Evolutionary conservation across 192 early-diverging fungal species (phyloP), one percentile per base, ranked within the genome.

Genomic region (Backusella westeae): DNA sequence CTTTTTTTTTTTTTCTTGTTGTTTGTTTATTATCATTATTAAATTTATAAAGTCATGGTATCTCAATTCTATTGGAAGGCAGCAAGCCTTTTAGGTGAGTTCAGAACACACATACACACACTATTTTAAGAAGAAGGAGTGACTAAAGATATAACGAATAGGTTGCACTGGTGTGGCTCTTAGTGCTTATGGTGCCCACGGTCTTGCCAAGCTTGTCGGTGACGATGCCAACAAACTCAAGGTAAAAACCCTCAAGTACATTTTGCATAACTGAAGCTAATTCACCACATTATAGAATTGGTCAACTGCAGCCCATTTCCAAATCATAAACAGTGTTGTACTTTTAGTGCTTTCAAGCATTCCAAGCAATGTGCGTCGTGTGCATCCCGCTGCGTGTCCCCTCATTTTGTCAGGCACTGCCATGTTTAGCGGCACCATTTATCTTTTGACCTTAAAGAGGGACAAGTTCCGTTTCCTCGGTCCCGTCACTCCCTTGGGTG

Each of bases 401-500:
- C 72, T 90, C 53, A 88, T 92, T 26, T 67, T 83, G 6, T 74
- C 77, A 23, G 90, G 90, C 12, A 87, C 87, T 4, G 34, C 77
- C 3, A n/a, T 79, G 14, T 92, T 92, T 72, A 83, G 80, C 32
- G 89, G 89, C 1, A 83, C 86, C 0, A 92, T 92, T 39, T 90
- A 92, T 42, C 49, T 75, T 3, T 78, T 92, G 21, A 85, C 85
- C 21, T 77, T 92, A n/a, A 76, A 85, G 42, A 67, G 81, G 17
- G 80, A 79, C 8, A 79, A 78, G 44, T 82, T 78, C 32, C 38
- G 77, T 35, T 71, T 83, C 36, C 66, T 92, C 15, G 90, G 90
- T 0, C 90, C 89, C 4, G 69, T 87, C 15, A 92, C 90, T 2
- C 90, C 90, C 23, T 71, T 92, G 35, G 90, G 90, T 26, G 90